Evolutionary conservation across 345 rosid genomes (phyloP), one percentile per base, ranked within the genome.

Genomic region (Eucalyptus cladocalyx): DNA sequence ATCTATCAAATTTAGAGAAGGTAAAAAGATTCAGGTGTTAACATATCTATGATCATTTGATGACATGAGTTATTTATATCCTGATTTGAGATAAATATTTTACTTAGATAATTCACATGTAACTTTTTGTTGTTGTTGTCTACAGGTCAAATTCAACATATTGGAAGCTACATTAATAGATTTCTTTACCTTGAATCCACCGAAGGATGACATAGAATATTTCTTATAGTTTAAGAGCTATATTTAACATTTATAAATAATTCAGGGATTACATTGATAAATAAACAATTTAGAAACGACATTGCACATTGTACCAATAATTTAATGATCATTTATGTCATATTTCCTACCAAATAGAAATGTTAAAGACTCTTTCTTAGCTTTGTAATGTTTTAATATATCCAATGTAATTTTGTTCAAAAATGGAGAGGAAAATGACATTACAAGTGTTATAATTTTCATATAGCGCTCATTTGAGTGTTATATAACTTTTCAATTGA

Each of bases 391-490:
- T 69, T 69, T 32, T 19, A 18, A 69, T 69, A 34, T 69, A 34
- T 18, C 8, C 43, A 69, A 34, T 2, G 43, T 34, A 69, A 34
- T 0, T 2, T 69, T 34, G 13, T 69, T 18, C 7, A 34, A 69
- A 69, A 18, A 34, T 9, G 43, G 26, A 34, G 26, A 6, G 43
- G 43, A 5, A 69, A 69, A 0, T 11, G 2, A 69, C 42, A 34
- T 5, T 5, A 69, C 0, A 34, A 69, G 24, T 69, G 7, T 5
- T 3, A 5, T 34, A 17, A 69, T 2, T 17, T 32, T 69, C 0
- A 0, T 18, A 69, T 8, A 0, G 42, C 0, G 2, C 14, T 34
- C 80, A 69, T 2, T 34, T 34, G 14, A 69, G 43, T 34, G 0
- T 3, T 11, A 69, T 69, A 69, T 58, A 58, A 58, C 15, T 58